Evolutionary conservation across 2,329 filamentous ascomycete genomes (phyloP), one percentile per base, ranked within the genome.

Genomic region (Ascomycota sp.): DNA sequence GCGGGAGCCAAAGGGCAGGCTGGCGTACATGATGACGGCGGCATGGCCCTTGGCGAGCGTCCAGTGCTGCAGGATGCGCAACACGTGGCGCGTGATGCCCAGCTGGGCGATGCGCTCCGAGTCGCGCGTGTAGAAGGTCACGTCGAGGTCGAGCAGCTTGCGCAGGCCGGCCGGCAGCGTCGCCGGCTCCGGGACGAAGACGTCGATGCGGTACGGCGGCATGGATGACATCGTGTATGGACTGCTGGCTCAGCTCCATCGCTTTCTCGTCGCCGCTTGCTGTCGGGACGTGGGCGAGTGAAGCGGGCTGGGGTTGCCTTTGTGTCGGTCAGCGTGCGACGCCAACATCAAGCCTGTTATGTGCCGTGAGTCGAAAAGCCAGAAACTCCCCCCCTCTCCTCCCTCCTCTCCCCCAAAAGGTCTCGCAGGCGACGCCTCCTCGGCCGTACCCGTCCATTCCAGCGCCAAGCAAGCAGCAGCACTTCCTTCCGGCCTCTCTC

Each of bases 201-300:
- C 56, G 41, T 73, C 67, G 40, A 71, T 56, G 24, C 66, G 60
- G 38, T 66, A 55, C 66, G 13, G 67, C 70, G 20, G 67, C 64
- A 41, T 71, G 67, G 33, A 69, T 57, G 33, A 66, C 59, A 44
- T 65, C 56, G 43, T 64, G 58, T 32, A 71, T 64, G 17, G 59
- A 53, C 33, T 55, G 47, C 32, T 58, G 52, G 38, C 52, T 65
- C 31, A 71, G 49, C 32, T 70, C 63, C 67, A 71, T 71, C n/a
- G n/a, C n/a, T n/a, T n/a, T n/a, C n/a, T n/a, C n/a, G n/a, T n/a
- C n/a, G n/a, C n/a, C n/a, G n/a, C n/a, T n/a, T n/a, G n/a, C n/a
- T n/a, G n/a, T n/a, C n/a, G n/a, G n/a, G n/a, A n/a, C n/a, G n/a
- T n/a, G n/a, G n/a, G n/a, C n/a, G n/a, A n/a, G n/a, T n/a, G n/a